phyloP scores from a whole-genome alignment of 371 early-diverging fungal genomes.

The Mortierella polycephala region DNA sequence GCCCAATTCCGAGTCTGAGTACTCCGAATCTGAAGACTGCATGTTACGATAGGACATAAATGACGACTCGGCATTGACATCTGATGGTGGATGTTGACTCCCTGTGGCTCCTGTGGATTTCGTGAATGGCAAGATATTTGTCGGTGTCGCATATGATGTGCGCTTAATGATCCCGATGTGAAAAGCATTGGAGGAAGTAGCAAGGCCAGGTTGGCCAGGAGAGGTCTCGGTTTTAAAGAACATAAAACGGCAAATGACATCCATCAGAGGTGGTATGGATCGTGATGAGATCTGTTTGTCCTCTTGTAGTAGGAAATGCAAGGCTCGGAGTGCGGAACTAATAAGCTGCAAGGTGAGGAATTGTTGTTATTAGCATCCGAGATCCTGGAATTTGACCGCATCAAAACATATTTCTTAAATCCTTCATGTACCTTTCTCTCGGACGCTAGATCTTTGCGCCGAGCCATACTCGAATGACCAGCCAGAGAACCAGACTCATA shows the following conservation, averaged over 20 bases:
- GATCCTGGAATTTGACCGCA: too few species aligned
- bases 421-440: constrained; percentile 55
- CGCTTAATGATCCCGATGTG: constrained; percentile 39
- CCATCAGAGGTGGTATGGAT: constrained; percentile 35
- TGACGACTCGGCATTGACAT: constrained; percentile 3
- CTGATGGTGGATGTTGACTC: not conserved
- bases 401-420: too few species aligned
- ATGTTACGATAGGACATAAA: constrained; percentile 7
- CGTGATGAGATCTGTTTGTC: constrained; percentile 28
- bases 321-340: constrained; percentile 51
- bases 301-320: constrained; percentile 48
- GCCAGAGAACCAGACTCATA: constrained; percentile 10
- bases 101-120: constrained; percentile 10
- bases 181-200: constrained; percentile 7
- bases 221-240: constrained; percentile 35
- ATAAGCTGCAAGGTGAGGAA: constrained; percentile 20
- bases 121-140: constrained; percentile 5
- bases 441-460: constrained; percentile 34
- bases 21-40: constrained; percentile 53
- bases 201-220: not conserved
- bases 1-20: constrained; percentile 43
- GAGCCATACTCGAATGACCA: constrained; percentile 3
- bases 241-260: constrained; percentile 43
- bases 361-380: not conserved
- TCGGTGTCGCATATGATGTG: constrained; percentile 22